Conservation (phyloP, 768 basidiomycete genomes). For the Rhizopogon rudus region DNA sequence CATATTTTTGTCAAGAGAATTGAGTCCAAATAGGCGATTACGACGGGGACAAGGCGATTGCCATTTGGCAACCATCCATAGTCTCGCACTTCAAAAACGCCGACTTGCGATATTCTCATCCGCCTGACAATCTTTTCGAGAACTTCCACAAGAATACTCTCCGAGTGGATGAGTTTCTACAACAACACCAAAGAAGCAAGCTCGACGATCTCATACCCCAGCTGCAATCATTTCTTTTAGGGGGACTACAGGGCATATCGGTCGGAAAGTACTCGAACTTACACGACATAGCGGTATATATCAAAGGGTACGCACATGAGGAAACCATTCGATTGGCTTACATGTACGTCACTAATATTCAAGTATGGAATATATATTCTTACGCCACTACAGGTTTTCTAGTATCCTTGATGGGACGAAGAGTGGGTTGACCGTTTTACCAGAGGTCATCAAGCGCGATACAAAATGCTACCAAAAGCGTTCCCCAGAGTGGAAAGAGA, state of each 20-base stretch:
- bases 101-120: conserved; percentile 38
- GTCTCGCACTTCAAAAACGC: conserved; percentile 55
- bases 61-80: conserved; percentile 55
- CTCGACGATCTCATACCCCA: conserved; percentile 16
- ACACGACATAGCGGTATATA: conserved; percentile 54
- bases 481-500: conserved; percentile 23
- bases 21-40: conserved; percentile 48
- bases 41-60: conserved; percentile 59
- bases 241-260: conserved; percentile 38
- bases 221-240: conserved; percentile 48
- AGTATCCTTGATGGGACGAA: conserved; percentile 58
- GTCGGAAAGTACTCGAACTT: conserved; percentile 49
- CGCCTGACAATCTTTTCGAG: conserved; percentile 38
- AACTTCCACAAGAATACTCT: conserved; percentile 29
- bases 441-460: conserved; percentile 27
- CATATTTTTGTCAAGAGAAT: background rate
- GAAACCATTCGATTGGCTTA: conserved; percentile 53
- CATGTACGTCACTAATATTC: conserved; percentile 32
- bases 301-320: conserved; percentile 42
- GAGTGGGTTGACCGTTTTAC: conserved; percentile 45
- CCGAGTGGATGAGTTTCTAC: background rate
- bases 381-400: conserved; percentile 35
- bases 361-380: background rate
- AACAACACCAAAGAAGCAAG: background rate
- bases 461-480: conserved; percentile 17